Percentiles rank a stretch among this genome's conserved stretches.
These are phyloP conservation scores for Beauveria varroae DNA, from an alignment of 2,329 filamentous ascomycete species.

Conservation along the genomic window DNA sequence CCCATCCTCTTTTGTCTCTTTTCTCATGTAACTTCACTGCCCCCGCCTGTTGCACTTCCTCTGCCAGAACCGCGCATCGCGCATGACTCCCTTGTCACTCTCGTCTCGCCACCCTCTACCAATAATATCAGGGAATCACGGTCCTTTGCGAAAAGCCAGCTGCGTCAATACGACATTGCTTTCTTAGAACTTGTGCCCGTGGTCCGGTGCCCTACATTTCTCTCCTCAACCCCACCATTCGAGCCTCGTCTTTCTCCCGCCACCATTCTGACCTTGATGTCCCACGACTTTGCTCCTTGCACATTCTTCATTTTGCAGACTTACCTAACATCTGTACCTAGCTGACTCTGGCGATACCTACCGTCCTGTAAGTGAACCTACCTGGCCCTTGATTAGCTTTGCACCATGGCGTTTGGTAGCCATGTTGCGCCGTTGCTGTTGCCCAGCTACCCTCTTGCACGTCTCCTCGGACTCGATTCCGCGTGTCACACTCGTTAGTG, in stretches of 20 bases:
- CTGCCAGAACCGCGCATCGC: neutral
- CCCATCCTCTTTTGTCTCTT: neutral
- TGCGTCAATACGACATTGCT: neutral
- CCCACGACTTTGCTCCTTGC: constrained; percentile 13
- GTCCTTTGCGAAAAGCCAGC: neutral
- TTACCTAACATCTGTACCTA: constrained; percentile 38
- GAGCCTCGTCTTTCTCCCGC: constrained; percentile 14
- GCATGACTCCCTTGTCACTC: neutral
- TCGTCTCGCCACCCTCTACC: neutral
- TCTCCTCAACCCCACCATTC: constrained; percentile 6
- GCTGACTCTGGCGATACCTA: constrained; percentile 55
- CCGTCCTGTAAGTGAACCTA: constrained; percentile 45
- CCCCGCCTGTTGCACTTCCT: neutral
- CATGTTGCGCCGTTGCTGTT: neutral
- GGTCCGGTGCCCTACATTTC: constrained; percentile 1
- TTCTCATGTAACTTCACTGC: constrained; percentile 1
- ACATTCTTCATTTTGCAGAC: neutral
- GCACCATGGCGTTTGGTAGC: neutral
- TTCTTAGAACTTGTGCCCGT: neutral
- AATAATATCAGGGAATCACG: neutral
- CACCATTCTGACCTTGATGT: constrained; percentile 14
- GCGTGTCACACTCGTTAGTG: neutral
- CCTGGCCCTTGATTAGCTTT: constrained; percentile 7
- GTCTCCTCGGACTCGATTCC: neutral
- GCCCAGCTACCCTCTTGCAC: neutral